A percentile compares a stretch with the other conserved stretches of the same genome.
Conservation (phyloP, 2,329 filamentous ascomycete species). For the Leptographium wingfieldii region DNA sequence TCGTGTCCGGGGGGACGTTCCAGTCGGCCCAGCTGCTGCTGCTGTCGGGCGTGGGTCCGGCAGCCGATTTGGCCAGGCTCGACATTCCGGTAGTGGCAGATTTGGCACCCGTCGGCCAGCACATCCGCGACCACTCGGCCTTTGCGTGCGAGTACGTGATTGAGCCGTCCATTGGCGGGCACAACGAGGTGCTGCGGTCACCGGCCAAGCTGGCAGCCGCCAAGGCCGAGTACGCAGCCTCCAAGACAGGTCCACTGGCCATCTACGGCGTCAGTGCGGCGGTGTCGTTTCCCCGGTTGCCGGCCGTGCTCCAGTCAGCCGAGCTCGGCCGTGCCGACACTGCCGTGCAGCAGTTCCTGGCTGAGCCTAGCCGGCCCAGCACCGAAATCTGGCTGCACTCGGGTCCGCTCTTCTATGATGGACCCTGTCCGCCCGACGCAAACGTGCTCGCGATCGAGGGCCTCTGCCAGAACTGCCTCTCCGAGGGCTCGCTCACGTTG, state of each 20-base stretch:
- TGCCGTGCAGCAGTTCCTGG: not conserved
- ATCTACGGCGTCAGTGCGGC: not conserved
- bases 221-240: not conserved
- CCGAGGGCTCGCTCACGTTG: constrained; percentile 10
- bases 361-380: not conserved
- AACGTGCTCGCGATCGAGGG: constrained; percentile 1
- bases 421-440: constrained; percentile 18
- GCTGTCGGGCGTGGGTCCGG: constrained; percentile 32
- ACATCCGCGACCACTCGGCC: constrained; percentile 23
- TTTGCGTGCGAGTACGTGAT: constrained; percentile 6
- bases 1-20: constrained; percentile 28
- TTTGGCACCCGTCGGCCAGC: constrained; percentile 25
- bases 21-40: constrained; percentile 30
- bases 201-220: not conserved
- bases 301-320: not conserved
- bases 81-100: constrained; percentile 25
- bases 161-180: not conserved
- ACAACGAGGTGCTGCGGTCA: not conserved
- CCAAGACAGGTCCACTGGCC: not conserved
- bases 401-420: constrained; percentile 17
- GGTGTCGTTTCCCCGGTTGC: constrained; percentile 1
- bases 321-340: not conserved
- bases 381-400: constrained; percentile 13
- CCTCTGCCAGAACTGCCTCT: constrained; percentile 4
- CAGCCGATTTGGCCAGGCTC: constrained; percentile 23